Evolutionary conservation across 768 basidiomycete species (phyloP).

Genomic region (Trametes maxima): DNA sequence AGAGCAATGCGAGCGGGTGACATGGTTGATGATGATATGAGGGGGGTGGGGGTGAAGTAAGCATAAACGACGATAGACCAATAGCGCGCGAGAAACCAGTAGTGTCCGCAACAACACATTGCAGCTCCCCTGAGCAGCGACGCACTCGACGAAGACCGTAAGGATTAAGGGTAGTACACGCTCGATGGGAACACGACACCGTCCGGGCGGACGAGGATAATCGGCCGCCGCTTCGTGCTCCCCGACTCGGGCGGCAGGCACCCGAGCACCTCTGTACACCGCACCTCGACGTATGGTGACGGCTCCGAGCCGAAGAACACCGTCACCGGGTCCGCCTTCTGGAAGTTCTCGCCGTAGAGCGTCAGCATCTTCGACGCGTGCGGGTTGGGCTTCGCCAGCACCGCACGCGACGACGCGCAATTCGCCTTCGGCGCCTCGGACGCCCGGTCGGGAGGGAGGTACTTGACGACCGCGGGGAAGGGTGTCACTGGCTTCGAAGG

Average conservation of each 20-base stretch:
- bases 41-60: background rate
- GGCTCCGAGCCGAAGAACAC: conserved; percentile 89
- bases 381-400: conserved; percentile 76
- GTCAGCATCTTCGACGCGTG: conserved; percentile 82
- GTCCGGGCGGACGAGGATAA: conserved; percentile 81
- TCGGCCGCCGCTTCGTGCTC: conserved; percentile 69
- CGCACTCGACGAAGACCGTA: conserved; percentile 6
- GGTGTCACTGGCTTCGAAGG: conserved; percentile 84
- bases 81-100: background rate
- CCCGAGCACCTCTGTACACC: conserved; percentile 83
- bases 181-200: conserved; percentile 88
- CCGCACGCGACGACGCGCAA: conserved; percentile 64
- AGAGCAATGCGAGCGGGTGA: conserved; percentile 17
- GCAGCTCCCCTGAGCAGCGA: background rate
- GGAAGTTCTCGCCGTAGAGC: conserved; percentile 88
- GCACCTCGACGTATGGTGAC: conserved; percentile 84
- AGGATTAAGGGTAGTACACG: conserved; percentile 72
- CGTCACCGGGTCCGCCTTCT: conserved; percentile 75
- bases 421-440: conserved; percentile 79
- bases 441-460: conserved; percentile 86
- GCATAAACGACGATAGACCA: background rate
- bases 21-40: background rate
- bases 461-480: conserved; percentile 87
- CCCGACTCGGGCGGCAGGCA: conserved; percentile 77
- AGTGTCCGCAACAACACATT: background rate